phyloP scores from a whole-genome alignment of 495 filamentous ascomycete species.

The Podospora pseudocomata region DNA sequence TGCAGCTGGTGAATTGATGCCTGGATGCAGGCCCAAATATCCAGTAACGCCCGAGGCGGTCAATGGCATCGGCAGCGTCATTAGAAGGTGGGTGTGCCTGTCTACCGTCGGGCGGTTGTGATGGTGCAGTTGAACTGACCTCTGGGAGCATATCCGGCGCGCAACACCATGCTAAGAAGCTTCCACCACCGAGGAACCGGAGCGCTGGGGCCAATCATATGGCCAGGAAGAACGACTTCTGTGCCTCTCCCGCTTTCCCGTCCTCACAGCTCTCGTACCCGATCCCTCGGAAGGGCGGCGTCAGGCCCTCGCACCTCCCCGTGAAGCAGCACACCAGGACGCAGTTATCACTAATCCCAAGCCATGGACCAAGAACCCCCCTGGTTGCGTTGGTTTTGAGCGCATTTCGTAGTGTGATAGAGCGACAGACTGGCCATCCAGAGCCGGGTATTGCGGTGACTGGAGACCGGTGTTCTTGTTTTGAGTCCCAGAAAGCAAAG shows the following conservation, averaged over 20 bases:
- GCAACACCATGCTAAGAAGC: background rate
- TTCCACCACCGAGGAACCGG: background rate
- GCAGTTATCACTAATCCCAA: slow-evolving; percentile 2
- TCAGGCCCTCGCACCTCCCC: background rate
- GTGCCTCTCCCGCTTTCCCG: slow-evolving; percentile 4
- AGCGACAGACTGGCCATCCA: background rate
- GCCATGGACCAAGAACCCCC: background rate
- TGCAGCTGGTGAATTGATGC: slow-evolving; percentile 4
- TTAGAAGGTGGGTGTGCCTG: slow-evolving; percentile 4
- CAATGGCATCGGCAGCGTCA: slow-evolving; percentile 12
- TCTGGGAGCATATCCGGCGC: background rate
- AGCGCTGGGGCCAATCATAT: background rate
- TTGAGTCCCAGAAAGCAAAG: background rate
- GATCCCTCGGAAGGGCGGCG: slow-evolving; percentile 1
- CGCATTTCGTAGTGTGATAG: background rate
- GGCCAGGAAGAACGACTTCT: background rate
- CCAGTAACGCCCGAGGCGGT: slow-evolving; percentile 6
- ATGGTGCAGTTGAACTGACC: background rate
- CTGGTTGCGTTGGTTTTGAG: background rate
- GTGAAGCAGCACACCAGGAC: background rate
- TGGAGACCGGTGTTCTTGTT: background rate
- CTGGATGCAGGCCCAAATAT: slow-evolving; percentile 2
- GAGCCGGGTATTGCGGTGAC: background rate
- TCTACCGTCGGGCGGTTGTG: slow-evolving; percentile 7
- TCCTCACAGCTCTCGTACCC: slow-evolving; percentile 2